Base-by-base conservation (phyloP, 257 asterid species). In the Anisodus tanguticus region DNA sequence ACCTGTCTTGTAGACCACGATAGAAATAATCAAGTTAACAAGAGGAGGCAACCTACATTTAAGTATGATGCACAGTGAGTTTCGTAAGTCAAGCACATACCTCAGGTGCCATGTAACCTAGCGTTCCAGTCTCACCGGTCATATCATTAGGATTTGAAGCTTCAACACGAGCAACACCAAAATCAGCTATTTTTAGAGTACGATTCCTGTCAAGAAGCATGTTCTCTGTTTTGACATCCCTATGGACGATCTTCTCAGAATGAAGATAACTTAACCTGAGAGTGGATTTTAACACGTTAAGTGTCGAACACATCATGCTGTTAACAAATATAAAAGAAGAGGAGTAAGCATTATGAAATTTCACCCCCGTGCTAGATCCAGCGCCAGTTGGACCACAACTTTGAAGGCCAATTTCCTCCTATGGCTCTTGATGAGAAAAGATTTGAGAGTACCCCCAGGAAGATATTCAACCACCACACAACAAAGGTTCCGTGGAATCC, bases 41-140 rank as follows among this genome's bases (percentile, higher is more conserved):
- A 67, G 59, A 51, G 37, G 6, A 80, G 79, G 59, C 11, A 80
- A 26, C 31, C 55, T 64, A 43, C 55, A 39, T 76, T 47, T 45
- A 54, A 53, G 77, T 8, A 15, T 0, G 45, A 53, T 10, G 47
- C 39, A 58, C 26, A 31, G 10, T 9, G 72, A 35, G 37, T 64
- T 77, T 72, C 80, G 47, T 5, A 72, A 47, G 11, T n/a, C 11
- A 82, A 76, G 86, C 79, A 31, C 64, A 87, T 89, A 95, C 98
- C 98, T 95, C 98, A 16, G 98, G 98, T 62, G 98, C 98, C 98
- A 95, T 95, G 85, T 95, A 94, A 63, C 98, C 98, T 47, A 95
- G 97, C 57, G 98, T 95, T 53, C 98, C 98, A 15, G 98, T 95
- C 87, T 94, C 98, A 1, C 98, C 98, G 15, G 98, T 95, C 98